A percentile compares a stretch with the other conserved stretches of the same genome.
Evolutionary conservation across 1,139 yeast genomes (phyloP).

Genomic region (Pichia sp.): DNA sequence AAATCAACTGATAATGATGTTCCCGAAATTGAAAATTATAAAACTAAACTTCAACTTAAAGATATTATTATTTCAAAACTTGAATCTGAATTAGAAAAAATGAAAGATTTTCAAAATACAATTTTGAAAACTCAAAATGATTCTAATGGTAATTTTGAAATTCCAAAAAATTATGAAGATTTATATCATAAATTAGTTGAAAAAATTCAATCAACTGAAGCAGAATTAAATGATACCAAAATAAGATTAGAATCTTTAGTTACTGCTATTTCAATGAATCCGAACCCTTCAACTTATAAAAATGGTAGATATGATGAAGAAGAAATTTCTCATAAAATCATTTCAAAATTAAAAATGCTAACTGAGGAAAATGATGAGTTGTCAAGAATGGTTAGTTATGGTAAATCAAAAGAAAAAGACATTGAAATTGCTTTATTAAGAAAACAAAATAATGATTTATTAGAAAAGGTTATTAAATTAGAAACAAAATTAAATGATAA

Average conservation of each 20-base stretch:
- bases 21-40: constrained; percentile 18
- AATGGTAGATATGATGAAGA: constrained; percentile 63
- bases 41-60: constrained; percentile 25
- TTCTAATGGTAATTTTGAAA: constrained; percentile 21
- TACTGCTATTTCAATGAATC: constrained; percentile 45
- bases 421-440: constrained; percentile 61
- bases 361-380: constrained; percentile 68
- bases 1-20: constrained; percentile 12
- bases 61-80: constrained; percentile 26
- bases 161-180: constrained; percentile 43
- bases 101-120: constrained; percentile 19
- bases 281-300: constrained; percentile 37
- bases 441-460: constrained; percentile 42
- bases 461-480: constrained; percentile 28
- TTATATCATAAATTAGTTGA: constrained; percentile 45
- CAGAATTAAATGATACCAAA: constrained; percentile 56
- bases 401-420: constrained; percentile 64
- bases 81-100: constrained; percentile 24
- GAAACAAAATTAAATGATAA: constrained; percentile 25
- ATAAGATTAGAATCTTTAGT: constrained; percentile 58
- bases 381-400: constrained; percentile 63
- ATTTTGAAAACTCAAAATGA: constrained; percentile 13
- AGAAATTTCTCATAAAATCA: constrained; percentile 70
- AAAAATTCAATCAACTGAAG: constrained; percentile 45
- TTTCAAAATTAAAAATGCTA: constrained; percentile 55